Conservation (phyloP, 495 filamentous ascomycete species). For the Tuber indicum region DNA sequence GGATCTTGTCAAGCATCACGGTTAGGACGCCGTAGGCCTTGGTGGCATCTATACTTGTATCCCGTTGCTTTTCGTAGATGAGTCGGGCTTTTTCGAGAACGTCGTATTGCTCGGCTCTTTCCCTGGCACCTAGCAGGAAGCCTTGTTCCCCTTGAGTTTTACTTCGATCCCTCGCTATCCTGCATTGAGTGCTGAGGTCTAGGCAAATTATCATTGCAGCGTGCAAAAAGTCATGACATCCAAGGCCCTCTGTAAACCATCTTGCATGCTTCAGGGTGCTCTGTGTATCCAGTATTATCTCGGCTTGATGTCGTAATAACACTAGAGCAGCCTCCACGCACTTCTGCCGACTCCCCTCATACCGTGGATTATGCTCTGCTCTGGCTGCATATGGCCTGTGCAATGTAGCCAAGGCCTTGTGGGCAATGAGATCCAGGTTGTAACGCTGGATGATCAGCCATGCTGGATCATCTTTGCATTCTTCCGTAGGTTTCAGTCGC, state of each 20-base stretch:
- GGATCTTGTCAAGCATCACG: constrained; percentile 29
- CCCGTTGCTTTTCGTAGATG: constrained; percentile 29
- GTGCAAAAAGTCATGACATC: constrained; percentile 74
- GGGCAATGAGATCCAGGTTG: constrained; percentile 71
- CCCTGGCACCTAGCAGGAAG: background rate
- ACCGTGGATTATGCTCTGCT: constrained; percentile 63
- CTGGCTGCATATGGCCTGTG: constrained; percentile 75
- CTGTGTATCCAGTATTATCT: constrained; percentile 68
- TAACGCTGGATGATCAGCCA: constrained; percentile 75
- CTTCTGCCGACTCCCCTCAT: constrained; percentile 69
- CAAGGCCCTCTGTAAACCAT: constrained; percentile 66
- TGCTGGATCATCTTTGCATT: constrained; percentile 65
- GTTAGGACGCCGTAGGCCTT: constrained; percentile 33
- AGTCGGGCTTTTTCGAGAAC: constrained; percentile 29
- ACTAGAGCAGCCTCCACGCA: constrained; percentile 75
- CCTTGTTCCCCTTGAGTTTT: constrained; percentile 15
- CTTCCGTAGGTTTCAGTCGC: constrained; percentile 60
- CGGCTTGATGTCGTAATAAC: constrained; percentile 66
- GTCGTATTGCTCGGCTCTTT: constrained; percentile 26
- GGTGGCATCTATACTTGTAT: constrained; percentile 20
- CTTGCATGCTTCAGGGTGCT: constrained; percentile 62
- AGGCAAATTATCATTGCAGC: constrained; percentile 84
- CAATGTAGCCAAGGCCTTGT: constrained; percentile 73
- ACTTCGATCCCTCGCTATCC: constrained; percentile 22
- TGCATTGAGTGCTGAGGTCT: constrained; percentile 50